A percentile compares a stretch with the other conserved stretches of the same genome.
Conservation (phyloP, 345 rosid species). For the Eucalyptus paniculata region DNA sequence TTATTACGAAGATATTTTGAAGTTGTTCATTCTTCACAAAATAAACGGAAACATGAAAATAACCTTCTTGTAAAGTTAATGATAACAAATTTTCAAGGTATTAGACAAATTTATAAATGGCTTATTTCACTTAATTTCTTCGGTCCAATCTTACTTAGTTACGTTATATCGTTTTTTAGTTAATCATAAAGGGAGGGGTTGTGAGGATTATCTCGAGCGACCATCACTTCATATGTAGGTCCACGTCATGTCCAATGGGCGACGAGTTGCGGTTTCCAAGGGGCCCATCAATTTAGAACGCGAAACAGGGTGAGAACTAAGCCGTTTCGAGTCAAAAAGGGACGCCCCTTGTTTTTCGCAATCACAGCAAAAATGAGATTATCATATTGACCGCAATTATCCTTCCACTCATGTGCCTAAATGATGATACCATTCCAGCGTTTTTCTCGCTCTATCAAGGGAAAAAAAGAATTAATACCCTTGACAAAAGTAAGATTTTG, state of each 20-base stretch:
- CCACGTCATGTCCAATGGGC: neutral
- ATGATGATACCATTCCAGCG: neutral
- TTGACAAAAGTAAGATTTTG: neutral
- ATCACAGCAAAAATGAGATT: neutral
- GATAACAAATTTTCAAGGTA: neutral
- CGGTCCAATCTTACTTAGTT: neutral
- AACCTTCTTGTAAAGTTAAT: neutral
- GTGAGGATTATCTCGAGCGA: neutral
- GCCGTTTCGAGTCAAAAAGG: neutral
- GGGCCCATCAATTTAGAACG: neutral
- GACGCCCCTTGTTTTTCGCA: neutral
- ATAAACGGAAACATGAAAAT: rapidly evolving
- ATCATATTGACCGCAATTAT: neutral
- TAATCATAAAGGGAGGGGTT: neutral
- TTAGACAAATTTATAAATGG: neutral
- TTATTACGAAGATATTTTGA: no score
- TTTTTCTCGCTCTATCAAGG: neutral
- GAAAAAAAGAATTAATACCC: neutral
- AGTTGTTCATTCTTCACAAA: neutral
- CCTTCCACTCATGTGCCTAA: neutral
- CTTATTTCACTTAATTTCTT: neutral
- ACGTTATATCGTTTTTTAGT: neutral
- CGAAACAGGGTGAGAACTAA: neutral
- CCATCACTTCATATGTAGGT: neutral
- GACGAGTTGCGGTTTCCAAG: neutral